Base-by-base conservation (phyloP, 257 asterid genomes). In the Nicotiana noctiflora region DNA sequence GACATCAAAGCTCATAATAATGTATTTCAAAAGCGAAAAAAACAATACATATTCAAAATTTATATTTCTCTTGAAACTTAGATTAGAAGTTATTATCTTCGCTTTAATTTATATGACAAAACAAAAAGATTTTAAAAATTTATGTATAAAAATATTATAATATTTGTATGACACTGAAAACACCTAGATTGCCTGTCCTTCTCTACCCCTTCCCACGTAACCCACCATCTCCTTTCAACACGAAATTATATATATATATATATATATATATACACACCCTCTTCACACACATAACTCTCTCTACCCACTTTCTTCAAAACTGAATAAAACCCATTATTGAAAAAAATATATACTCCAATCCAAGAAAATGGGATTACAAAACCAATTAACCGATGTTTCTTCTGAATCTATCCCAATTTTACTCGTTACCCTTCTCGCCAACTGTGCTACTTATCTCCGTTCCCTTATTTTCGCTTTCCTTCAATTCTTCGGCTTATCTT, bases 381-480 rank as follows among this genome's bases (percentile, higher is more conserved):
- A 79, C 79, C 93, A 92, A 82, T 87, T 93, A 7, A 87, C 93
- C 81, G 97, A 92, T 81, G 79, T 90, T 6, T 91, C 98, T 15
- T 79, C 93, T 9, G 98, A 93, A 60, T 93, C 98, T 3, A 66
- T 89, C 70, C 82, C 92, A 49, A 80, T 91, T 9, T 76, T 89
- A 63, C 52, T 85, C 63, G 89, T 85, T 37, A 87, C 90, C n/a
- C 88, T 90, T 59, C 75, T 92, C 49, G 95, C 83, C 14, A 88
- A 89, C 29, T 79, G 88, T 83, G 84, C 90, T 4, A 49, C 85
- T 61, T 87, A 86, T 62, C 88, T 94, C 80, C 92, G 91, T 19
- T 80, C 91, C 65, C 77, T 89, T 21, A 10, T 90, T 59, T 49
- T 81, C 68, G 52, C 83, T 59, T 62, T 83, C 79, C 32, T 89